These are phyloP conservation scores for Fraxinus greggii DNA, from an alignment of 305 asterid genomes.

Conservation along the genomic window DNA sequence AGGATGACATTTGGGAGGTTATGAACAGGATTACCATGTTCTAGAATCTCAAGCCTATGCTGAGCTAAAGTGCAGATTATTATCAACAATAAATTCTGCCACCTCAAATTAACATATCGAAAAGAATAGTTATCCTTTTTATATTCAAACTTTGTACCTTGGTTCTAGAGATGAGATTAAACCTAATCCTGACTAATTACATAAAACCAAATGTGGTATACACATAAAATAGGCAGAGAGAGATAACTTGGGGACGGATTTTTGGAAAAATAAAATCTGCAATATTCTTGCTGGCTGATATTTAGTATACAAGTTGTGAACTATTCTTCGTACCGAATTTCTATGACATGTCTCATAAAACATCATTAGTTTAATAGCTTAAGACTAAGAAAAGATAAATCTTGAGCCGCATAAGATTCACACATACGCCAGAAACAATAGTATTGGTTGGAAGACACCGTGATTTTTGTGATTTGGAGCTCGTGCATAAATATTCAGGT, in stretches of 20 bases:
- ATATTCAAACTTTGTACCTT: neutral
- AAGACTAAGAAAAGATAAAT: neutral
- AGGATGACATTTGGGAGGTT: neutral
- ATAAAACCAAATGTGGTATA: neutral
- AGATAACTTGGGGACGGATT: neutral
- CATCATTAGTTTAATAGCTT: neutral
- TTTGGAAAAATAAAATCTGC: neutral
- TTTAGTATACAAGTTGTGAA: neutral
- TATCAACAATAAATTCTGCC: neutral
- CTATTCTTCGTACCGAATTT: neutral
- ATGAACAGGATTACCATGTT: neutral
- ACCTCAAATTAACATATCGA: neutral
- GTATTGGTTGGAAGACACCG: neutral
- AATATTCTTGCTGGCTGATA: neutral
- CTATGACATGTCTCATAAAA: neutral
- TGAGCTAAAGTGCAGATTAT: neutral
- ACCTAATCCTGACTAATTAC: neutral
- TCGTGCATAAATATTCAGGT: neutral
- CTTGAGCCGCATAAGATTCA: neutral
- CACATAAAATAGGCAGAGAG: neutral
- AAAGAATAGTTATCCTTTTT: neutral
- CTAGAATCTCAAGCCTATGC: neutral
- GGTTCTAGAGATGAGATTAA: neutral
- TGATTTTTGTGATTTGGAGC: neutral
- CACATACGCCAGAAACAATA: neutral